Evolutionary conservation across 2,329 filamentous ascomycete genomes (phyloP).

Genomic region (Clarireedia hainanense): DNA sequence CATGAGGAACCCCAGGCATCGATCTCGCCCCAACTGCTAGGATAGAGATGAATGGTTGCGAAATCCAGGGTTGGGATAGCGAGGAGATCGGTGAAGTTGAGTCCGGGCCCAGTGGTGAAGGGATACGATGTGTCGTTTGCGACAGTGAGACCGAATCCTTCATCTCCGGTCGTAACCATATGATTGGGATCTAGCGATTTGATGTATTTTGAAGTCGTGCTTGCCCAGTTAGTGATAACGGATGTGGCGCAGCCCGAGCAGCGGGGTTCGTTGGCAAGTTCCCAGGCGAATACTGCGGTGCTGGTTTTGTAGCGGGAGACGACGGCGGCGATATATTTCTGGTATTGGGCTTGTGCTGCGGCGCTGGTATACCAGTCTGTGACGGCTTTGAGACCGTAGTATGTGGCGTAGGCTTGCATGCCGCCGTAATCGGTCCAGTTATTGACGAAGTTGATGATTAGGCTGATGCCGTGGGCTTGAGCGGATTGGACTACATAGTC

Average conservation of each 20-base stretch:
- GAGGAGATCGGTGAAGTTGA: conserved; percentile 40
- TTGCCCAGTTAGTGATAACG: conserved; percentile 54
- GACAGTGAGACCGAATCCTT: conserved; percentile 43
- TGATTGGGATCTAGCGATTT: conserved; percentile 54
- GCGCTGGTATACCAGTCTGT: conserved; percentile 48
- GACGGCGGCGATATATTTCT: conserved; percentile 50
- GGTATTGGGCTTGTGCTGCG: conserved; percentile 47
- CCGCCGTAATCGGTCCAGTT: conserved; percentile 64
- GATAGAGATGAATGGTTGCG: conserved; percentile 46
- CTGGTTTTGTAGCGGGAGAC: conserved; percentile 53
- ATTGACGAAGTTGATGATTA: conserved; percentile 61
- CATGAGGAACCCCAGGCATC: conserved; percentile 38
- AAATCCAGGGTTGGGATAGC: conserved; percentile 40
- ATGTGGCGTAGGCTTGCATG: conserved; percentile 49
- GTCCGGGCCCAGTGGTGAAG: conserved; percentile 34
- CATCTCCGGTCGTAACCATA: conserved; percentile 57
- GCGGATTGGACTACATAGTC: conserved; percentile 56
- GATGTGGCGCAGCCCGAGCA: conserved; percentile 52
- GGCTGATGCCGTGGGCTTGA: conserved; percentile 50
- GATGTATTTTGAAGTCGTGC: conserved; percentile 50
- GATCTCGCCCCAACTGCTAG: conserved; percentile 33
- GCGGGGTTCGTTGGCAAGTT: conserved; percentile 61
- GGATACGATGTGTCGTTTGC: conserved; percentile 35
- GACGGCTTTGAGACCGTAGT: conserved; percentile 41
- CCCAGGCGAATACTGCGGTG: conserved; percentile 58